Evolutionary conservation across 768 basidiomycete genomes (phyloP), one percentile per base, ranked within the genome.

Genomic region (Gymnopilus junonius): DNA sequence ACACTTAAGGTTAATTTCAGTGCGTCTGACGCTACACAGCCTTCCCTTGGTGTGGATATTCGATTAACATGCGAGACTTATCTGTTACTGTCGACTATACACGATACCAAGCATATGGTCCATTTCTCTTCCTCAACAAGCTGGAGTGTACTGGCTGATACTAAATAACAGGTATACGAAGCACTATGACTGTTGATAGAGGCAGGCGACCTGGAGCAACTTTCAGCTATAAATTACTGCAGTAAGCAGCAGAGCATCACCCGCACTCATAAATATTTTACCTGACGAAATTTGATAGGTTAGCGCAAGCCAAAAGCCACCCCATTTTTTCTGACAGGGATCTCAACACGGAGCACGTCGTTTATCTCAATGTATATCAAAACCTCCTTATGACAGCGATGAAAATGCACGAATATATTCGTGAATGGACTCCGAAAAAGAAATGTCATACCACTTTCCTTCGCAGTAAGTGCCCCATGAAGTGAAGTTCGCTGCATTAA

Each of bases 1-100:
- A 20, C 14, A n/a, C 29, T 39, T 25, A 8, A 1, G 6, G 14
- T 31, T 8, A 27, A 32, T 32, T 45, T 4, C 40, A n/a, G 8
- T 6, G 17, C 29, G 7, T 23, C 12, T 21, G 15, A 32, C 23
- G 56, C 8, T 29, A 14, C 57, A 15, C 65, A 95, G 95, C 79
- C 42, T 99, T 99, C 73, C 91, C 94, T 1, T 99, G 95, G 92
- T 99, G 97, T 77, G 97, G 96, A 2, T 84, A 90, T 65, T 71
- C 88, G 57, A 91, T 99, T 68, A 77, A 95, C 69, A 92, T 88
- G 80, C 76, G 72, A 21, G 85, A 89, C 66, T 80, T 99, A 34
- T 92, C 94, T 10, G 81, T 99, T 25, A 83, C 88, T 10, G 87
- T 84, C 1, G 95, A 98, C 72, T 93, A 94, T 70, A 77, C 83